Evolutionary conservation across 345 rosid species (phyloP).

Genomic region (Eucalyptus virginea): DNA sequence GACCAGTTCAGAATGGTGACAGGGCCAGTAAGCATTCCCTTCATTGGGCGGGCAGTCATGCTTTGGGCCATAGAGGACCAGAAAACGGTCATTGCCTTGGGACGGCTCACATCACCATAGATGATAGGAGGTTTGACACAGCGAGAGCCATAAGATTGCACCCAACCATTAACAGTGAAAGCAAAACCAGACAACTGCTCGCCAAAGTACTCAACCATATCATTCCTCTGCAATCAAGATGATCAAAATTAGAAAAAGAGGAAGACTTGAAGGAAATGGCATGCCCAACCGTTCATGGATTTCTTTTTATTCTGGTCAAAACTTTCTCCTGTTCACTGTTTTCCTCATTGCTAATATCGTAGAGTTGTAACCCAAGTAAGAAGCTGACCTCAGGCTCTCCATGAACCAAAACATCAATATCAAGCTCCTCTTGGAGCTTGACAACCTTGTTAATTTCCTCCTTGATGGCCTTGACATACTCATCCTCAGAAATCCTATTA

Average conservation of each 20-base stretch:
- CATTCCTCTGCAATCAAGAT: conserved; percentile 59
- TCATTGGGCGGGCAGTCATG: conserved; percentile 96
- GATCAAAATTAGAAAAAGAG: background rate
- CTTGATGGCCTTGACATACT: conserved; percentile 79
- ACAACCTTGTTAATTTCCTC: conserved; percentile 89
- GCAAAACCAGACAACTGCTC: conserved; percentile 94
- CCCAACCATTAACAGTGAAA: conserved; percentile 96
- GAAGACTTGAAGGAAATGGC: background rate
- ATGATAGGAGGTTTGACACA: conserved; percentile 98
- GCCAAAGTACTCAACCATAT: conserved; percentile 99
- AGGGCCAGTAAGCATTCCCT: conserved; percentile 99
- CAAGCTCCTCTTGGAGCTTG: conserved; percentile 83
- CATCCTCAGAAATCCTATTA: conserved; percentile 84
- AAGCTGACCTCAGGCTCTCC: conserved; percentile 95
- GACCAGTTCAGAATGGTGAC: conserved; percentile 99
- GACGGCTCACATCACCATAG: conserved; percentile 99
- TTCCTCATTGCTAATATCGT: background rate
- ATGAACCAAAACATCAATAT: conserved; percentile 93
- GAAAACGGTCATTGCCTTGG: conserved; percentile 95
- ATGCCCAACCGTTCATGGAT: background rate
- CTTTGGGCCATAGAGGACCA: conserved; percentile 95
- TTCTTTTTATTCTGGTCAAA: background rate
- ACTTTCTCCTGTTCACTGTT: background rate
- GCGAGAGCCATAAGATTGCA: conserved; percentile 95
- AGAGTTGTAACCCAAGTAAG: background rate